A percentile compares a stretch with the other conserved stretches of the same genome.
Conservation (phyloP, 2,329 filamentous ascomycete genomes). For the Epichloe gansuensis region DNA sequence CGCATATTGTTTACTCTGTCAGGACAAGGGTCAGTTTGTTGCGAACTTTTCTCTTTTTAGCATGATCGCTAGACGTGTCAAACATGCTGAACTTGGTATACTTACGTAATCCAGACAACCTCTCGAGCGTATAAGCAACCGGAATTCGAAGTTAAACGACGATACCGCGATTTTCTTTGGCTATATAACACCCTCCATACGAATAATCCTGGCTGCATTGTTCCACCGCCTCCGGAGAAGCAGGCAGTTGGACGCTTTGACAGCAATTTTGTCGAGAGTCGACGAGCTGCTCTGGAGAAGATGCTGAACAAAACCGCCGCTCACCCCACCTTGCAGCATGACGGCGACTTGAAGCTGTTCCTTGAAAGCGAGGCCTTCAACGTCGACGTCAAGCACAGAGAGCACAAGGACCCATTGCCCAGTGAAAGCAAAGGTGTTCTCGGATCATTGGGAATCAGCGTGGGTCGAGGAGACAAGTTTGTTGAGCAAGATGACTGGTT, state of each 20-base stretch:
- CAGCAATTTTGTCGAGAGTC: conserved; percentile 88
- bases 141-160: conserved; percentile 84
- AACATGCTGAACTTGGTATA: not conserved
- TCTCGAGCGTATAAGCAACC: conserved; percentile 91
- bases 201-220: conserved; percentile 89
- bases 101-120: conserved; percentile 51
- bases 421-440: conserved; percentile 90
- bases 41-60: not conserved
- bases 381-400: conserved; percentile 94
- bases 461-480: conserved; percentile 75
- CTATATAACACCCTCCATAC: conserved; percentile 88
- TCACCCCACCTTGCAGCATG: conserved; percentile 83
- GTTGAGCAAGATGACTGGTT: conserved; percentile 99
- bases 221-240: conserved; percentile 94
- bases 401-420: conserved; percentile 74
- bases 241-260: conserved; percentile 95
- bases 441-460: conserved; percentile 67
- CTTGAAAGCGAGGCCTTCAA: conserved; percentile 94
- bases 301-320: conserved; percentile 95
- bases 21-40: conserved; percentile 60
- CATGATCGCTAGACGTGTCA: not conserved
- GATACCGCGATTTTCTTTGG: conserved; percentile 96
- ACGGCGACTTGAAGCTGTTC: conserved; percentile 89
- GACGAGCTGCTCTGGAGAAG: conserved; percentile 82
- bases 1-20: conserved; percentile 95